Percentiles rank a stretch among this genome's conserved stretches.
Evolutionary conservation across 306 rosid species (phyloP).

Genomic region (Parietaria judaica): DNA sequence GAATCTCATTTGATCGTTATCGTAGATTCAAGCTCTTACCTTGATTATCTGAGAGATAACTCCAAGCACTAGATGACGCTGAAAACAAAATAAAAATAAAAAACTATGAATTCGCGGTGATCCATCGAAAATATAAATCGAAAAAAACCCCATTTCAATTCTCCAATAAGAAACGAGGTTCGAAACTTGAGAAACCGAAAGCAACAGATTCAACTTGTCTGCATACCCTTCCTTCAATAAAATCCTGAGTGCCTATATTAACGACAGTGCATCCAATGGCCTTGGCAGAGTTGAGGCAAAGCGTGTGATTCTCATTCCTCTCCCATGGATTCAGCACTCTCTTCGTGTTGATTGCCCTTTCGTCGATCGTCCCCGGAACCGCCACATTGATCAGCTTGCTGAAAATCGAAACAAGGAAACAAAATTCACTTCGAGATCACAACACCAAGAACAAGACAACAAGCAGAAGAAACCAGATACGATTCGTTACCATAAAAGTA

Average conservation of each 20-base stretch:
- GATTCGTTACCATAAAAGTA: conserved; percentile 66
- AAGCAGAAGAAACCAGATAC: background rate
- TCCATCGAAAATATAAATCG: background rate
- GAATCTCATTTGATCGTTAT: no score
- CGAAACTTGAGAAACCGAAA: background rate
- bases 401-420: conserved; percentile 25
- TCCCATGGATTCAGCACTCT: conserved; percentile 94
- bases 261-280: conserved; percentile 98
- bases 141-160: background rate
- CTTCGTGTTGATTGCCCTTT: conserved; percentile 85
- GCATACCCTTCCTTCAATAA: conserved; percentile 95
- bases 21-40: conserved; percentile 35
- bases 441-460: conserved; percentile 1
- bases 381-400: conserved; percentile 98
- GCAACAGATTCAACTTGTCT: conserved; percentile 6
- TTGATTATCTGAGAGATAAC: conserved; percentile 91
- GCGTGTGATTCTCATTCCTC: conserved; percentile 94
- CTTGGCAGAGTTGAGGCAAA: conserved; percentile 96
- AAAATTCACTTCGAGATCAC: background rate
- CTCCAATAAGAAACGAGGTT: no score
- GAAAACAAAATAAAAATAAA: conserved; percentile 31
- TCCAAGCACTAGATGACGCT: conserved; percentile 98
- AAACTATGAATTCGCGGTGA: background rate
- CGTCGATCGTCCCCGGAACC: conserved; percentile 90
- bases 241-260: conserved; percentile 95